Base-by-base conservation (phyloP, 2,329 filamentous ascomycete genomes). In the Neonectria faginata region DNA sequence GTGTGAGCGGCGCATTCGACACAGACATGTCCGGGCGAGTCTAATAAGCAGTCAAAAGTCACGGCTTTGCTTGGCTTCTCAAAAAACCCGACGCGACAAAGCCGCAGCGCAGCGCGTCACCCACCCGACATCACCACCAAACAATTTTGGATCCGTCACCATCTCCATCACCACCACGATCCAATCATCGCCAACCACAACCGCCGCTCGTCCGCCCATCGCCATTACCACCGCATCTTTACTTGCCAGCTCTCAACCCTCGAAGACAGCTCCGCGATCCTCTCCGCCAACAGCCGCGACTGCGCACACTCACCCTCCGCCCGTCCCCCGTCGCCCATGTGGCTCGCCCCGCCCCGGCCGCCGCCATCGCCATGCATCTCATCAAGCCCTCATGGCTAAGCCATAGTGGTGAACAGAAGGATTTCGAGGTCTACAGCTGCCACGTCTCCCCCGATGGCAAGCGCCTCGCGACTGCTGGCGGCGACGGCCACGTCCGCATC, bases 361-460 rank as follows among this genome's bases (percentile, higher is more conserved):
- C 45, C 45, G 25, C 45, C 14, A 14, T 48, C 45, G 48, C 66
- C 64, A 94, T 95, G 92, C 91, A 89, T 84, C 88, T 97, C 82
- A 93, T 97, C 80, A 97, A 97, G 88, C 95, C 95, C 73, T 89
- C 92, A 78, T 98, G 95, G 94, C 89, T 98, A 75, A 95, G 92
- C 79, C 95, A 97, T 83, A 94, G 93, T 82, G 94, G 95, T 78
- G 96, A 99, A 83, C 93, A 97, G 79, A 98, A 97, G 78, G 94
- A 98, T 78, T 97, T 97, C 77, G 96, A 99, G 81, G 95, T 98
- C 70, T 99, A 98, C 83, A 97, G 93, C 82, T 98, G 95, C 79
- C 93, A 98, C 84, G 90, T 99, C 69, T 99, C 96, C 29, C 93
- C 96, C 14, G 96, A 99, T 82, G 96, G 95, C 70, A 91, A 89